These are phyloP conservation scores for Vickermania spadyakhi DNA, from an alignment of 208 protist genomes.

Conservation along the genomic window DNA sequence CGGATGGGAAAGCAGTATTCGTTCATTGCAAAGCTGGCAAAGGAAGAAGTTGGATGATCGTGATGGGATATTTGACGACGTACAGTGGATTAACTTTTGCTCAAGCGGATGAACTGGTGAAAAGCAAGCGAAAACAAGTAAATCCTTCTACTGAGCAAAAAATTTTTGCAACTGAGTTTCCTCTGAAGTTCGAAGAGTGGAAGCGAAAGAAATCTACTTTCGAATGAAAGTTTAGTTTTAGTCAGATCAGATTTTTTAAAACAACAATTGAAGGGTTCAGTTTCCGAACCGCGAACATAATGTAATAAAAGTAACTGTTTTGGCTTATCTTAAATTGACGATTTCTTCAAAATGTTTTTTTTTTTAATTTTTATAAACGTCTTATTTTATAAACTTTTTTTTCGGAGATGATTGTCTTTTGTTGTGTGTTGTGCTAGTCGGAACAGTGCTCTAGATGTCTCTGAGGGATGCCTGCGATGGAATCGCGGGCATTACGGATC, in stretches of 20 bases:
- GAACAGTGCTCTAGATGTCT: too few species aligned
- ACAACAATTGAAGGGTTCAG: too few species aligned
- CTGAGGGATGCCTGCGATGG: conserved; percentile 60
- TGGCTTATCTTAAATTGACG: too few species aligned
- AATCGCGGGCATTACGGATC: conserved; percentile 45
- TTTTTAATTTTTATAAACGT: conserved; percentile 6
- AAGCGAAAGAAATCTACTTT: too few species aligned
- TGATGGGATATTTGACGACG: conserved; percentile 79
- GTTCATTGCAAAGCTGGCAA: conserved; percentile 90
- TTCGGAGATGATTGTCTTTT: too few species aligned
- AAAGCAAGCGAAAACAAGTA: conserved; percentile 43
- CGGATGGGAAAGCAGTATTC: conserved; percentile 38
- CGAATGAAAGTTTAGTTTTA: too few species aligned
- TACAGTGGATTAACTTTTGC: conserved; percentile 50
- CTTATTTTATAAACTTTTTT: too few species aligned
- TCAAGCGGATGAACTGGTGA: conserved; percentile 32
- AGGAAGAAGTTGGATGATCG: conserved; percentile 82
- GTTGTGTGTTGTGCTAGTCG: too few species aligned
- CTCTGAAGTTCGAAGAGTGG: conserved; percentile 29
- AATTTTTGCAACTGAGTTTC: conserved; percentile 49
- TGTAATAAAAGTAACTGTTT: too few species aligned
- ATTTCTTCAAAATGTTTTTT: neutral
- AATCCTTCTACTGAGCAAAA: conserved; percentile 53
- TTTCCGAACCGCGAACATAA: too few species aligned
- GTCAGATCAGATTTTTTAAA: too few species aligned